Evolutionary conservation across 495 filamentous ascomycete genomes (phyloP), one percentile per base, ranked within the genome.

Genomic region (Aspergillus haitiensis): DNA sequence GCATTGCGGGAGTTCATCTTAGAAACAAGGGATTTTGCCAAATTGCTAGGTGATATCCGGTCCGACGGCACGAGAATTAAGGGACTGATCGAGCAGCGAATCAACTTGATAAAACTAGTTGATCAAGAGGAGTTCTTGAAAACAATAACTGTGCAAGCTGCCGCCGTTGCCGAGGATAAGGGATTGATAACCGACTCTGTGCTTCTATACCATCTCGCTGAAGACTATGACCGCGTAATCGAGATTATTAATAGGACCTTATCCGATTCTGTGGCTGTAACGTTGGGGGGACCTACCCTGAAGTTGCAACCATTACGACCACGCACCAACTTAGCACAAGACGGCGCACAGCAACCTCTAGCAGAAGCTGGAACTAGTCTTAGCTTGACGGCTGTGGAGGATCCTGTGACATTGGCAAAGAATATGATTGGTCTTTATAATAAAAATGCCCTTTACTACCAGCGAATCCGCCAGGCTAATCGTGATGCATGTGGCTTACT

Each of bases 1-100:
- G 92, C 93, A 16, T 80, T 99, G 56, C 88, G 92, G n/a, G 94
- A 98, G 69, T 89, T 97, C 54, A 90, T 96, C 39, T 81, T 99
- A 16, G 94, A 98, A 75, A 96, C 90, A 10, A 82, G 93, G 56
- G 94, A 98, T 69, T 98, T 96, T 69, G 92, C 93, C 61, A 88
- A 89, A 62, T 81, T 99, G 18, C 87, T 99, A 52, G 94, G 95
- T 37, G 95, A 99, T 67, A 89, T 99, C 59, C 83, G 84, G 57
- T 79, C 82, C 7, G 90, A 97, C 65, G 94, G 94, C 15, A 83
- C 81, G 33, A 86, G 91, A 54, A 88, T 95, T 64, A 86, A 84
- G 63, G 94, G 94, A 47, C 82, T 88, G 10, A 91, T 99, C 64
- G 93, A 97, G 74, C 84, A 93, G 66, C 90, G 92, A n/a, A 84